Conservation (phyloP, 345 rosid species). For the Chamaenerion angustifolium region DNA sequence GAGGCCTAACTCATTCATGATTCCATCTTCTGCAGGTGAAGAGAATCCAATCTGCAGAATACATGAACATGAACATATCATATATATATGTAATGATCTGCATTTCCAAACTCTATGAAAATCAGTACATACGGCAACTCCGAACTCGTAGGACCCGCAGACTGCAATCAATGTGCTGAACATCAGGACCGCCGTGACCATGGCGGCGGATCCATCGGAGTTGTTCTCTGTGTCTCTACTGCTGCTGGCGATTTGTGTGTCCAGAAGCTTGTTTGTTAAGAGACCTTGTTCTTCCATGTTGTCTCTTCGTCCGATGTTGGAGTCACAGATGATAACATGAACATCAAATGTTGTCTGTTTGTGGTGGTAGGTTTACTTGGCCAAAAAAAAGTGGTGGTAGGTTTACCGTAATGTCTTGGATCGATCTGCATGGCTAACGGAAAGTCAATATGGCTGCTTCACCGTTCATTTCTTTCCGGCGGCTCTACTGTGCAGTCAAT, state of each 20-base stretch:
- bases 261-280: background rate
- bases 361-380: no score
- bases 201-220: background rate
- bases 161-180: conserved; percentile 5
- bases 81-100: background rate
- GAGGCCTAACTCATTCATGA: conserved; percentile 12
- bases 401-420: no score
- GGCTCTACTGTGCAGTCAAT: no score
- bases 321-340: no score
- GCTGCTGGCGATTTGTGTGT: background rate
- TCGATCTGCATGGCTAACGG: no score
- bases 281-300: background rate
- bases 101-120: background rate
- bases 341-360: no score
- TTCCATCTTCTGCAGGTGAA: conserved; percentile 14
- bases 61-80: background rate
- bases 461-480: no score
- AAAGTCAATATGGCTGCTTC: no score
- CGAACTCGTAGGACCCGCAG: conserved; percentile 8
- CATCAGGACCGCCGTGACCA: conserved; percentile 3
- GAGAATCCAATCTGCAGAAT: conserved; percentile 8
- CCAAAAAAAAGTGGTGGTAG: no score
- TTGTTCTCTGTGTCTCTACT: background rate
- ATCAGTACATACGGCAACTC: conserved; percentile 4
- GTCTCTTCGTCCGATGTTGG: no score